A percentile compares a stretch with the other conserved stretches of the same genome.
Conservation (phyloP, 192 early-diverging fungal species). For the Dispira parvispora region DNA sequence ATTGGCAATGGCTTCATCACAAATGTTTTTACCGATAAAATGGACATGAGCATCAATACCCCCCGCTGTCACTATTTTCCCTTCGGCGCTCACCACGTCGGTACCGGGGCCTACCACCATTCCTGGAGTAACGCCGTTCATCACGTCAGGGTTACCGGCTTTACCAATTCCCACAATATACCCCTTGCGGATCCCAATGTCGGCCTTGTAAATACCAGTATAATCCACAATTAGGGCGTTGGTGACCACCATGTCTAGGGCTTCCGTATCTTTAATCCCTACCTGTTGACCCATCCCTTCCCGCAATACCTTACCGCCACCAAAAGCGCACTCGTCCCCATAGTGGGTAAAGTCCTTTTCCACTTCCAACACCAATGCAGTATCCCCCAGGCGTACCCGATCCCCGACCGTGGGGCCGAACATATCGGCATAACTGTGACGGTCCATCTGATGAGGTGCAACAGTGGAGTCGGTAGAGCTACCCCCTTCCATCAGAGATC, state of each 20-base stretch:
- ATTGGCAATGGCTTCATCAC: conserved; percentile 57
- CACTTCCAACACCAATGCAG: conserved; percentile 63
- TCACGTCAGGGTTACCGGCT: conserved; percentile 94
- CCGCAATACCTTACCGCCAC: conserved; percentile 82
- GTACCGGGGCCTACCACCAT: conserved; percentile 82
- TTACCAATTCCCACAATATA: conserved; percentile 87
- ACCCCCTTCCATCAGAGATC: conserved; percentile 14
- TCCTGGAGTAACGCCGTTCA: conserved; percentile 77
- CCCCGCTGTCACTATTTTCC: conserved; percentile 82
- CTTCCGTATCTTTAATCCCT: conserved; percentile 40
- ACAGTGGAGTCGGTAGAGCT: conserved; percentile 21
- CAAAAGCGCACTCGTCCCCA: conserved; percentile 95
- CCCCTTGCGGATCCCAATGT: conserved; percentile 84
- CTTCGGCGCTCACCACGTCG: conserved; percentile 84
- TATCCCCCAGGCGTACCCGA: conserved; percentile 73
- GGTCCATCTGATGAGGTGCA: conserved; percentile 47
- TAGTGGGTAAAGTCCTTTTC: conserved; percentile 82
- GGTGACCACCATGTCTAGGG: conserved; percentile 88
- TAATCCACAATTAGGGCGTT: conserved; percentile 88
- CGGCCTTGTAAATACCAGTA: conserved; percentile 90
- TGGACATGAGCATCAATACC: conserved; percentile 91
- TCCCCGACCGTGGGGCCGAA: conserved; percentile 92
- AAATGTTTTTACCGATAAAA: conserved; percentile 86
- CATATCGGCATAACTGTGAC: conserved; percentile 69
- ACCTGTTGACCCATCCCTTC: conserved; percentile 91